Conservation (phyloP, 2,329 filamentous ascomycete species). For the Hypocrella siamensis region DNA sequence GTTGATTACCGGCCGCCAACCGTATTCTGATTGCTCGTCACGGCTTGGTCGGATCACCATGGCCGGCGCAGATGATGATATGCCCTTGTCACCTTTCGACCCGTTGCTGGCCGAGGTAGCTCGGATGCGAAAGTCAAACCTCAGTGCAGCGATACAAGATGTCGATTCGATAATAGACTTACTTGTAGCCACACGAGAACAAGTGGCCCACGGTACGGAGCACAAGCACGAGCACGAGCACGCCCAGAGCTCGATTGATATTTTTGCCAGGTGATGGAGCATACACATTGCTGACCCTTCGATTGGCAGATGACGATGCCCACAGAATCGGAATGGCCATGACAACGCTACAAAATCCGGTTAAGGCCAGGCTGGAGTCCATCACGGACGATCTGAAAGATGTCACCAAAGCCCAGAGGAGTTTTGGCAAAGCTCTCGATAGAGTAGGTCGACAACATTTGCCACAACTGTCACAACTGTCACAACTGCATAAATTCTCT, state of each 20-base stretch:
- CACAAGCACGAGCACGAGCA: too few relatives aligned
- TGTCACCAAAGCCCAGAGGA: slow-evolving; percentile 66
- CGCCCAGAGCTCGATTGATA: not conserved
- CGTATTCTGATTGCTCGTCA: too few relatives aligned
- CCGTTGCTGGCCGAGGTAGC: slow-evolving; percentile 58
- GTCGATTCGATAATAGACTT: slow-evolving; percentile 72
- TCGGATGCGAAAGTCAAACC: slow-evolving; percentile 51
- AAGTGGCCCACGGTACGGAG: slow-evolving; percentile 50
- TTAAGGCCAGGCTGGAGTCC: slow-evolving; percentile 66
- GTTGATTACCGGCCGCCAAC: too few relatives aligned
- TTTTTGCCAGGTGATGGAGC: slow-evolving; percentile 1
- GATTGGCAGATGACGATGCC: slow-evolving; percentile 15
- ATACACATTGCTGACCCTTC: slow-evolving; percentile 6
- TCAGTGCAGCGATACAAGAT: slow-evolving; percentile 57
- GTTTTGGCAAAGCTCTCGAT: slow-evolving; percentile 74
- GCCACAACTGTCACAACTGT: not conserved
- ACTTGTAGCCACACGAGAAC: slow-evolving; percentile 56
- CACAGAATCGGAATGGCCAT: slow-evolving; percentile 58
- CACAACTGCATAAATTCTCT: too few relatives aligned
- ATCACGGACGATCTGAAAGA: slow-evolving; percentile 72
- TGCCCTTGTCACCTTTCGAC: slow-evolving; percentile 29
- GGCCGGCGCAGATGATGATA: slow-evolving; percentile 18
- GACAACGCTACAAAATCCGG: slow-evolving; percentile 70
- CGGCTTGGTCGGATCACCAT: slow-evolving; percentile 8
- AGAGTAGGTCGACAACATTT: slow-evolving; percentile 34